Evolutionary conservation across 495 filamentous ascomycete genomes (phyloP).

Genomic region (Corynascus novoguineensis): DNA sequence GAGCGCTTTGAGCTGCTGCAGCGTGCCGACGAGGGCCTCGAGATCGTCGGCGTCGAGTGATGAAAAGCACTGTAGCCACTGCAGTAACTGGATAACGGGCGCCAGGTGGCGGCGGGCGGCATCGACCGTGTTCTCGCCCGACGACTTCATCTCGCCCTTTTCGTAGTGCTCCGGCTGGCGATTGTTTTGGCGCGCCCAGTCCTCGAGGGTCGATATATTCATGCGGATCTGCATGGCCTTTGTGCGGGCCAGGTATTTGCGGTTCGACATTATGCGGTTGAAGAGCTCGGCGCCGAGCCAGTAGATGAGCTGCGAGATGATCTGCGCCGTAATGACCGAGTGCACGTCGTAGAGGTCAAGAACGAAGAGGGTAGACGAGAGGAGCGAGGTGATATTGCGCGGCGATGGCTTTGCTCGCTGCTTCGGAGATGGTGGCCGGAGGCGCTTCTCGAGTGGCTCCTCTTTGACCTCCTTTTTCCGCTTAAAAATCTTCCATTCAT

Average conservation of each 20-base stretch:
- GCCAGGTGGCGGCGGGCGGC: slow-evolving; percentile 76
- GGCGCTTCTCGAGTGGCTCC: slow-evolving; percentile 84
- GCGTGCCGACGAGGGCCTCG: slow-evolving; percentile 73
- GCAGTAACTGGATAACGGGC: slow-evolving; percentile 88
- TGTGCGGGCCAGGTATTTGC: slow-evolving; percentile 89
- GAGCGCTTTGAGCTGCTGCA: slow-evolving; percentile 80
- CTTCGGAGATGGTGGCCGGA: slow-evolving; percentile 91
- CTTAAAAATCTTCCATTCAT: slow-evolving; percentile 97
- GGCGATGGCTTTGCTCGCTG: slow-evolving; percentile 85
- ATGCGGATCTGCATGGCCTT: slow-evolving; percentile 99
- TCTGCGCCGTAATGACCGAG: slow-evolving; percentile 89
- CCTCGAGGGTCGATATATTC: slow-evolving; percentile 92
- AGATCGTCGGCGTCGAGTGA: slow-evolving; percentile 83
- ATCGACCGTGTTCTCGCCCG: slow-evolving; percentile 80
- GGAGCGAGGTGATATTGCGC: slow-evolving; percentile 91
- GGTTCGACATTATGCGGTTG: slow-evolving; percentile 94
- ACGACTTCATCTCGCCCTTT: slow-evolving; percentile 78
- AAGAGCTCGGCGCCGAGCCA: slow-evolving; percentile 97
- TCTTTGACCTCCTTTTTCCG: slow-evolving; percentile 80
- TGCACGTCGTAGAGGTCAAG: slow-evolving; percentile 98
- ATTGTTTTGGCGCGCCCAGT: slow-evolving; percentile 93
- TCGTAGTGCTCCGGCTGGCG: slow-evolving; percentile 94
- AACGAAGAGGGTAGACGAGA: slow-evolving; percentile 95
- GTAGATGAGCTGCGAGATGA: slow-evolving; percentile 88
- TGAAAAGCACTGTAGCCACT: slow-evolving; percentile 98